These are phyloP conservation scores for Sinapis alba DNA, from an alignment of 441 rosid genomes.

Conservation along the genomic window DNA sequence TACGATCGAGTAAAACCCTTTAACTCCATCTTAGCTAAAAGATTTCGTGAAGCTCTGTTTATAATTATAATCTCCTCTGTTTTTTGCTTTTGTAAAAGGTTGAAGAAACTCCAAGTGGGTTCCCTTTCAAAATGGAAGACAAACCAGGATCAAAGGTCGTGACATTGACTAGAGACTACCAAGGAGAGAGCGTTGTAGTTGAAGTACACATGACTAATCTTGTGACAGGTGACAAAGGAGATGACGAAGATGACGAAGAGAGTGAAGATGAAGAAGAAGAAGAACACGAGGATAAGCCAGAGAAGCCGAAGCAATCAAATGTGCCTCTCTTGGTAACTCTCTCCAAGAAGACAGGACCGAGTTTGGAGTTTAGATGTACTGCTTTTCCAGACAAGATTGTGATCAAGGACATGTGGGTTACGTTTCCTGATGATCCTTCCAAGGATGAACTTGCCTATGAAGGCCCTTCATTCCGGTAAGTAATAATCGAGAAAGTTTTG, in stretches of 20 bases:
- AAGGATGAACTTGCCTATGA: conserved; percentile 67
- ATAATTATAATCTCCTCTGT: conserved; percentile 8
- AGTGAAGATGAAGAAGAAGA: conserved; percentile 50
- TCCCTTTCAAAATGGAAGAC: conserved; percentile 80
- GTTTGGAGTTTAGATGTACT: conserved; percentile 67
- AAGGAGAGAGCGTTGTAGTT: conserved; percentile 69
- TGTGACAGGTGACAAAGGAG: conserved; percentile 64
- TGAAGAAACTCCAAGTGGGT: conserved; percentile 60
- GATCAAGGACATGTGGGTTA: conserved; percentile 64
- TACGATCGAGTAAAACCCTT: conserved; percentile 46
- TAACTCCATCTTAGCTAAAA: not conserved
- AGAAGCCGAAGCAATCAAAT: conserved; percentile 57
- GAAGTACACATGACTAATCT: conserved; percentile 90
- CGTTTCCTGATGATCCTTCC: conserved; percentile 47
- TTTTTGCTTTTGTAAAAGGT: conserved; percentile 44
- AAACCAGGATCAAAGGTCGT: conserved; percentile 60
- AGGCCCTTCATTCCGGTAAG: conserved; percentile 87
- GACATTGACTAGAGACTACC: conserved; percentile 60
- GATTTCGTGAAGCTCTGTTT: not conserved
- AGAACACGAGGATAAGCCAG: conserved; percentile 60
- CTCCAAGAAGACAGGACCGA: conserved; percentile 60
- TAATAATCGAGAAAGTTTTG: not conserved
- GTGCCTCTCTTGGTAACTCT: conserved; percentile 68
- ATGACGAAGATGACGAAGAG: conserved; percentile 41
- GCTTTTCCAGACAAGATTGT: conserved; percentile 72